Base-by-base conservation (phyloP, 192 early-diverging fungal genomes). In the Coemansia sp. region DNA sequence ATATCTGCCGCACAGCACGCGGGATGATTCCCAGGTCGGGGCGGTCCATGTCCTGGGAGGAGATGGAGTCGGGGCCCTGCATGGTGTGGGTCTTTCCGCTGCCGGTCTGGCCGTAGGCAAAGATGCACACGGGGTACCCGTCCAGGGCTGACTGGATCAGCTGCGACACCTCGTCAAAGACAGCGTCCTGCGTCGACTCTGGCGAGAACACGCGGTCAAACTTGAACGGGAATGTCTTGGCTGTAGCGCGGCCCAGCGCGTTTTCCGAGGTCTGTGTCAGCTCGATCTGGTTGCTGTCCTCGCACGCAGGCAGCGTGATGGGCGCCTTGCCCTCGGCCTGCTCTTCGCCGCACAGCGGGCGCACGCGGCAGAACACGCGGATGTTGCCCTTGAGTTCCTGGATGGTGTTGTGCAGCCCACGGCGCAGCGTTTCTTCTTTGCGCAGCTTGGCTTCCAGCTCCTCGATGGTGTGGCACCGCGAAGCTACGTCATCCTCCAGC, bases 61-160 rank as follows among this genome's bases (percentile, higher is more conserved):
- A 41, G 14, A 66, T 60, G 26, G 71, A 51, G 39, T 76, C 58
- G 0, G 82, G 77, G 26, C 89, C 89, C 60, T 88, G 82, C 89
- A 91, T 91, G 1, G 90, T 91, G 51, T 86, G 84, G 1, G 90
- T 90, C 70, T 96, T 97, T 37, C 93, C 93, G 52, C 86, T 87
- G 1, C 94, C 94, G 1, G 96, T 98, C 80, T 98, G 96, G 0
- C 96, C 96, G 61, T 98, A 98, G 0, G 94, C 94, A 81, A 98
- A 98, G 34, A 98, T 96, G 62, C 93, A 94, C 8, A 95, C 93
- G 51, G 97, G 93, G 63, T 94, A 97, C 3, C 96, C 96, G 56
- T 98, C 96, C 34, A 99, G 58, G 0, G 93, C 94, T 1, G 90
- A 92, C 59, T 97, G 93, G 12, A 99, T 91, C 10, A 99, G 79